Evolutionary conservation across 2,329 filamentous ascomycete genomes (phyloP).

Genomic region (Colletotrichum musae): DNA sequence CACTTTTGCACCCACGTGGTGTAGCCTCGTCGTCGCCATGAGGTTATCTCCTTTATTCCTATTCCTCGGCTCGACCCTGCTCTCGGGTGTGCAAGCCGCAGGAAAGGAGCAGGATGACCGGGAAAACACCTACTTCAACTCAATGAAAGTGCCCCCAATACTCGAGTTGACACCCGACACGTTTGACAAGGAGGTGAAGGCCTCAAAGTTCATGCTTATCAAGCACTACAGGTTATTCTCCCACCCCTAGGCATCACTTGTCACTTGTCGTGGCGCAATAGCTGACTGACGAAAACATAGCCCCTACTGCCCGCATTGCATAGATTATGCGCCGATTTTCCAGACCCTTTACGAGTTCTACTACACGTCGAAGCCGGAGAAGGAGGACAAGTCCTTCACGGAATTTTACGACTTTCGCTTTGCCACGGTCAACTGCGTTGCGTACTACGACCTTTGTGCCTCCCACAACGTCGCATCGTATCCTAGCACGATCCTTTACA

Average conservation of each 20-base stretch:
- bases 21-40: conserved; percentile 53
- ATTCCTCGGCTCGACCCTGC: conserved; percentile 61
- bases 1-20: conserved; percentile 30
- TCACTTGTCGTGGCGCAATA: conserved; percentile 12
- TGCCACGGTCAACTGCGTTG: conserved; percentile 86
- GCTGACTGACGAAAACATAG: conserved; percentile 51
- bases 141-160: conserved; percentile 75
- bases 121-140: conserved; percentile 74
- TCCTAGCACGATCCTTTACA: conserved; percentile 85
- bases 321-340: conserved; percentile 84
- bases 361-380: conserved; percentile 82
- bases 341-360: conserved; percentile 98
- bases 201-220: conserved; percentile 67
- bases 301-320: conserved; percentile 80
- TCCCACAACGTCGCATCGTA: conserved; percentile 78
- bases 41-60: conserved; percentile 61
- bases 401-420: conserved; percentile 93
- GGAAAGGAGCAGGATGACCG: conserved; percentile 53
- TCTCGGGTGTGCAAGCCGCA: conserved; percentile 58
- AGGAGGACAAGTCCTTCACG: conserved; percentile 75
- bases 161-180: conserved; percentile 71
- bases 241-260: not conserved
- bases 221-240: conserved; percentile 76
- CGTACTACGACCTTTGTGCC: conserved; percentile 83
- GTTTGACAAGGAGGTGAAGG: conserved; percentile 70